Percentiles rank a stretch among this genome's conserved stretches.
phyloP scores from a whole-genome alignment of 768 basidiomycete species.

The Pseudohyphozyma bogoriensis region DNA sequence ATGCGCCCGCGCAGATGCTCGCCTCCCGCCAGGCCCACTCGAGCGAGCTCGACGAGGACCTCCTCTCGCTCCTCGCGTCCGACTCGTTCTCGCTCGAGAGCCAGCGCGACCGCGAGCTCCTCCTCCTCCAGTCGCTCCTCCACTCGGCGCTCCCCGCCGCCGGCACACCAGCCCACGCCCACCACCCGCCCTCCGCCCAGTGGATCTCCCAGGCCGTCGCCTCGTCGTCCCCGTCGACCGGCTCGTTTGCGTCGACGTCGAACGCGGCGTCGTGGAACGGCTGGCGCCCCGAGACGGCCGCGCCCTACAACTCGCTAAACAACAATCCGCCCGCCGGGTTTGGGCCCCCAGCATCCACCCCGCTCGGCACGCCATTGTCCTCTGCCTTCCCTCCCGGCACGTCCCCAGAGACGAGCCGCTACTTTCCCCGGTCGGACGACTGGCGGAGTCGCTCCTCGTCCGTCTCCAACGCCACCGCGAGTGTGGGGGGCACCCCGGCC shows the following conservation, averaged over 20 bases:
- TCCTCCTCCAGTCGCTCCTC: slow-evolving; percentile 5
- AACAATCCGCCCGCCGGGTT: too few species aligned
- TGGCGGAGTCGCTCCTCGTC: background rate
- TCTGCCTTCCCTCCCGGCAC: background rate
- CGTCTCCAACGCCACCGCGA: background rate
- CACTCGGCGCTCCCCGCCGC: background rate
- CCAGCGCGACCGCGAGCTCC: slow-evolving; percentile 5
- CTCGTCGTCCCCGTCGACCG: too few species aligned
- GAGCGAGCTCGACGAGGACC: slow-evolving; percentile 15
- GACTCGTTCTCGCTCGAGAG: slow-evolving; percentile 3
- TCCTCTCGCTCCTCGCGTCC: background rate
- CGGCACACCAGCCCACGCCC: background rate
- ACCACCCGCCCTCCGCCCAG: background rate
- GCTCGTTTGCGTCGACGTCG: too few species aligned
- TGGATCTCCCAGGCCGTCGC: background rate
- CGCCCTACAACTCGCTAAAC: background rate
- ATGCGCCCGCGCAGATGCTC: too few species aligned
- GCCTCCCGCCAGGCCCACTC: too few species aligned
- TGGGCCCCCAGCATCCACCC: background rate
- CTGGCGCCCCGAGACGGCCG: background rate
- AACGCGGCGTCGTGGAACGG: background rate
- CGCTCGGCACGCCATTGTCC: background rate
- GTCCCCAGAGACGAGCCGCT: background rate
- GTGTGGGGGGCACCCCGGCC: background rate
- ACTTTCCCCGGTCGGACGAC: background rate